Evolutionary conservation across 352 stramenopile genomes (phyloP).

Genomic region (Elongisporangium senticosum): DNA sequence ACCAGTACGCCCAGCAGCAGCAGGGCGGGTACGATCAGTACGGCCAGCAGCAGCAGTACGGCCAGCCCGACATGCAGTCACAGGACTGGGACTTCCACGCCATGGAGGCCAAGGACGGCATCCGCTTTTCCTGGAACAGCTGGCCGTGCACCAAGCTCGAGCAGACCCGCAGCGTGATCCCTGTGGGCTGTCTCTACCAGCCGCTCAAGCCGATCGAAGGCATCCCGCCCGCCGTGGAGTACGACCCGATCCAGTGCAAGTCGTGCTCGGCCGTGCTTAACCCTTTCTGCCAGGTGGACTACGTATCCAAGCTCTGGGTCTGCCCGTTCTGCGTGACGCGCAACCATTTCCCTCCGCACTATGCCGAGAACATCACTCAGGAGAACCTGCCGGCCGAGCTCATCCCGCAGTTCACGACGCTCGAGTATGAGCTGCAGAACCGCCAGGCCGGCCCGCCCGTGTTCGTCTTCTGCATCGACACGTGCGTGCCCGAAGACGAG

Average conservation of each 20-base stretch:
- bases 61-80: slow-evolving; percentile 58
- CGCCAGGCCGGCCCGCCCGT: slow-evolving; percentile 91
- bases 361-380: slow-evolving; percentile 96
- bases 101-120: slow-evolving; percentile 87
- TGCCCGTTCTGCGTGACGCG: slow-evolving; percentile 98
- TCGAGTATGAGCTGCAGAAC: slow-evolving; percentile 98
- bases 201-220: slow-evolving; percentile 97
- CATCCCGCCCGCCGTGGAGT: slow-evolving; percentile 91
- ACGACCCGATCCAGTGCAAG: slow-evolving; percentile 99
- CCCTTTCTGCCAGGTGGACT: slow-evolving; percentile 98
- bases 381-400: slow-evolving; percentile 98
- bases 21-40: slow-evolving; percentile 24
- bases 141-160: slow-evolving; percentile 98
- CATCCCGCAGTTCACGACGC: slow-evolving; percentile 98
- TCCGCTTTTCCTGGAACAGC: slow-evolving; percentile 98
- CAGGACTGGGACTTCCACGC: slow-evolving; percentile 85
- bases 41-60: slow-evolving; percentile 20
- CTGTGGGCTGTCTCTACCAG: slow-evolving; percentile 92
- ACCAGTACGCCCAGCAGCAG: slow-evolving; percentile 49
- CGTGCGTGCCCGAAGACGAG: slow-evolving; percentile 95
- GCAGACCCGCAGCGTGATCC: slow-evolving; percentile 97
- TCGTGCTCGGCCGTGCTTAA: slow-evolving; percentile 97
- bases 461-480: slow-evolving; percentile 99
- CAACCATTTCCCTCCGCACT: slow-evolving; percentile 97
- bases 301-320: slow-evolving; percentile 98